Evolutionary conservation across 2,329 filamentous ascomycete genomes (phyloP).

Genomic region (Fusarium mexicanum): DNA sequence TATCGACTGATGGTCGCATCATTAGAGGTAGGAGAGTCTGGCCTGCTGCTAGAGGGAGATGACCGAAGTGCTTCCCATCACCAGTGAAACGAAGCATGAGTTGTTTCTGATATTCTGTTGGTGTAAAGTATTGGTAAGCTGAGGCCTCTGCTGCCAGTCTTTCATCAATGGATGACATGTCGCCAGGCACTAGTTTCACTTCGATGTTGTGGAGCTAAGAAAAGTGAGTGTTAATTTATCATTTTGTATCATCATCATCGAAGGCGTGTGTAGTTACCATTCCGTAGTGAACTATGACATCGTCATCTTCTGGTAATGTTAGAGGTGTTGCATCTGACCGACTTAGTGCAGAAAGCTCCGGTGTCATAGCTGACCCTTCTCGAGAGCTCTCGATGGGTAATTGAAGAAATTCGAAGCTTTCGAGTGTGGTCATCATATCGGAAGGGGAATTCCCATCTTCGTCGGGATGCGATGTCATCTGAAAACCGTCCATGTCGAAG

Average conservation of each 20-base stretch:
- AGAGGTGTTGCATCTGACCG: neutral
- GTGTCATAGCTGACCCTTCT: neutral
- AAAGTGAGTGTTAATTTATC: neutral
- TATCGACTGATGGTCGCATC: neutral
- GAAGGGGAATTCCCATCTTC: neutral
- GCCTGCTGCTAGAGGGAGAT: neutral
- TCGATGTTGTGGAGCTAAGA: conserved; percentile 8
- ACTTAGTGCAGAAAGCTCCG: neutral
- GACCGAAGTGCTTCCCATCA: neutral
- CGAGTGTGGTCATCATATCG: fast-evolving
- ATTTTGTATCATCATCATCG: too few species aligned
- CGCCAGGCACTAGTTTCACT: conserved; percentile 1
- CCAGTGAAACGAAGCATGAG: conserved; percentile 8
- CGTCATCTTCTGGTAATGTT: neutral
- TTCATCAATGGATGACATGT: neutral
- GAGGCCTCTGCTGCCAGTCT: neutral
- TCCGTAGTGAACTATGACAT: neutral
- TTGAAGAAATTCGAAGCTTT: neutral
- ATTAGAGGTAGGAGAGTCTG: neutral
- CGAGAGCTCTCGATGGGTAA: neutral
- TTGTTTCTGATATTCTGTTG: neutral
- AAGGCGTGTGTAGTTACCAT: neutral
- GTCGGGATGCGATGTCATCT: neutral
- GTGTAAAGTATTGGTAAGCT: neutral
- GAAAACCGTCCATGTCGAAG: neutral